Conservation (phyloP, 176 grass and related monocot genomes). For the Triticum monococcum region DNA sequence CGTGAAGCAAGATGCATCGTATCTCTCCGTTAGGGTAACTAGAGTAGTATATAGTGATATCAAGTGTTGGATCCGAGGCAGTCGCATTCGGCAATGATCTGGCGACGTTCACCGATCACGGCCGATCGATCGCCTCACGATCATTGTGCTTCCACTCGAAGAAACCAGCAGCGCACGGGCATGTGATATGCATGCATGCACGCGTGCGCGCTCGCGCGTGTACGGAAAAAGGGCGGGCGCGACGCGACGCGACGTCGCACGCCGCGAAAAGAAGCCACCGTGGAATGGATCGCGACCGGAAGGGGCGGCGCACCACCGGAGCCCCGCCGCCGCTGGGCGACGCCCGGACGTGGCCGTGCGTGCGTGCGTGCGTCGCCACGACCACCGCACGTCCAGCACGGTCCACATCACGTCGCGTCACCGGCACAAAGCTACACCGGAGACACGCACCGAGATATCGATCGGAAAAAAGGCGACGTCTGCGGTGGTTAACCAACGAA, state of each 20-base stretch:
- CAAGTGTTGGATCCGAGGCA: background rate
- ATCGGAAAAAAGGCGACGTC: background rate
- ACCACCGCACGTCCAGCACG: background rate
- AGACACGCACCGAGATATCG: background rate
- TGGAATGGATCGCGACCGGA: background rate
- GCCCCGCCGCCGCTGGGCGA: background rate
- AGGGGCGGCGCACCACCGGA: slow-evolving; percentile 21
- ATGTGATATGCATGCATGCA: background rate
- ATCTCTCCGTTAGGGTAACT: too few species aligned
- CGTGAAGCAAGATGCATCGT: background rate
- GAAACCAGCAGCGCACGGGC: background rate
- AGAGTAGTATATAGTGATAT: too few species aligned
- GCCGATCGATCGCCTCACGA: background rate
- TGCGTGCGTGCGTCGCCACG: background rate
- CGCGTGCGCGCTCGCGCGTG: background rate
- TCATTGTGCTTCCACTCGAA: background rate
- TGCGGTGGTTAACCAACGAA: background rate
- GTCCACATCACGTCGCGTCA: slow-evolving; percentile 32
- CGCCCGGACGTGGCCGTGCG: background rate
- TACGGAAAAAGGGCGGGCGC: background rate
- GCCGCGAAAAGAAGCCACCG: background rate
- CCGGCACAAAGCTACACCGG: slow-evolving; percentile 1
- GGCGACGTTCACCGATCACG: background rate
- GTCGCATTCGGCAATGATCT: background rate
- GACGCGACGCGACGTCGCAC: background rate